Percentiles rank a stretch among this genome's conserved stretches.
Conservation (phyloP, 1,284 basidiomycete species). For the Moniliella sp. region DNA sequence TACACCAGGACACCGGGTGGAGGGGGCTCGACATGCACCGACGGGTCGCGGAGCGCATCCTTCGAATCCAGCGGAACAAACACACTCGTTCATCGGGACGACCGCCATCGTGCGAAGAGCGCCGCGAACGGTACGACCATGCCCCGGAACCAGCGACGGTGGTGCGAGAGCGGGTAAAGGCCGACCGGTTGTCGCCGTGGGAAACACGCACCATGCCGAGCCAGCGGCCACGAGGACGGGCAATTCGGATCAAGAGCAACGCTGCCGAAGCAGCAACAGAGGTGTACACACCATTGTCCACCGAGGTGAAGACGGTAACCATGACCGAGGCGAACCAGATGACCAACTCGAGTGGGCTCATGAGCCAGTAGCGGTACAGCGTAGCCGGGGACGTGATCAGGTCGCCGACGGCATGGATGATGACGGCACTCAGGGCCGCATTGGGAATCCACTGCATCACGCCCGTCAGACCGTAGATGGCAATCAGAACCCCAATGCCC, state of each 20-base stretch:
- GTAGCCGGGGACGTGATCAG: slow-evolving; percentile 67
- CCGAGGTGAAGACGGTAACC: slow-evolving; percentile 43
- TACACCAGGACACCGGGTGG: slow-evolving; percentile 73
- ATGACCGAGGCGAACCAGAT: slow-evolving; percentile 76
- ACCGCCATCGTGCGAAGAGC: slow-evolving; percentile 3
- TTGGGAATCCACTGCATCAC: slow-evolving; percentile 36
- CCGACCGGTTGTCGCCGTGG: slow-evolving; percentile 23
- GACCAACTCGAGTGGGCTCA: slow-evolving; percentile 73
- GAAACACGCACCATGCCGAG: slow-evolving; percentile 48
- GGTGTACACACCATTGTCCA: slow-evolving; percentile 84
- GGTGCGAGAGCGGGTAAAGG: slow-evolving; percentile 22
- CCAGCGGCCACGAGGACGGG: slow-evolving; percentile 76
- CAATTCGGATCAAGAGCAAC: slow-evolving; percentile 69
- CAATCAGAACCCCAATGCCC: slow-evolving; percentile 69
- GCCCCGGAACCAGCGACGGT: slow-evolving; percentile 1
- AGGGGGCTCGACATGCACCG: slow-evolving; percentile 55
- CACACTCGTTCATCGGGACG: slow-evolving; percentile 43
- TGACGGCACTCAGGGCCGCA: slow-evolving; percentile 59
- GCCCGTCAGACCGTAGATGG: slow-evolving; percentile 58
- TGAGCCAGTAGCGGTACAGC: slow-evolving; percentile 77
- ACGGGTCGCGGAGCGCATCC: slow-evolving; percentile 46
- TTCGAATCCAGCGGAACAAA: slow-evolving; percentile 52
- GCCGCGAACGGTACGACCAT: slow-evolving; percentile 2
- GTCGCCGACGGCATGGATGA: slow-evolving; percentile 74
- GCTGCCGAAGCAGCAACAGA: slow-evolving; percentile 59